Conservation (phyloP, 1,284 basidiomycete genomes). For the Ganoderma lingzhi region DNA sequence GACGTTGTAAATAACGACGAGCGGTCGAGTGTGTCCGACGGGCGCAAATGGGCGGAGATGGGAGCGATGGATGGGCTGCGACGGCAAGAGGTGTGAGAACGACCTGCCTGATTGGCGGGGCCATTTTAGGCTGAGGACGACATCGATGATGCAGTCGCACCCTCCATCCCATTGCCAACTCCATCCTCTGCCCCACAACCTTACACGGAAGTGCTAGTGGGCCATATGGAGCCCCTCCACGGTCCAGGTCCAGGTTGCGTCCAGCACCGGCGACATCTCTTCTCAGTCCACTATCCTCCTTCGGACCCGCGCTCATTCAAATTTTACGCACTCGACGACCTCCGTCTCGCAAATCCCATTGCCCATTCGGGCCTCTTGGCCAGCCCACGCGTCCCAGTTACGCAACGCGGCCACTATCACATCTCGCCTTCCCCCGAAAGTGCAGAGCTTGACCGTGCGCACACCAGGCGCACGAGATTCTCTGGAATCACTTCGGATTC, state of each 20-base stretch:
- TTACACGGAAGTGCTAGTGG: neutral
- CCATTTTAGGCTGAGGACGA: slow-evolving; percentile 14
- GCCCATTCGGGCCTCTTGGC: slow-evolving; percentile 5
- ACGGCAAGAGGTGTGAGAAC: slow-evolving; percentile 27
- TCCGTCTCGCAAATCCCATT: neutral
- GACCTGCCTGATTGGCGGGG: slow-evolving; percentile 27
- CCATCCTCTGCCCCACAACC: slow-evolving; percentile 3
- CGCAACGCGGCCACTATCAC: neutral
- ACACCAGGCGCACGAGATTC: slow-evolving; percentile 25
- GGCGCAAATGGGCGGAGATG: slow-evolving; percentile 8
- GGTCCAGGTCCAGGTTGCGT: neutral
- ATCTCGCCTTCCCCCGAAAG: neutral
- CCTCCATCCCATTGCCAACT: neutral
- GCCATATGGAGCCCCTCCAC: neutral
- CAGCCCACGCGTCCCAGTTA: neutral
- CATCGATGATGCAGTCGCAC: slow-evolving; percentile 10
- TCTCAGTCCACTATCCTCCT: neutral
- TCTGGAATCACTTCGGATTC: slow-evolving; percentile 33
- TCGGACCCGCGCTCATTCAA: slow-evolving; percentile 7
- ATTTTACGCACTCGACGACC: neutral
- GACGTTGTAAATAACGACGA: slow-evolving; percentile 5
- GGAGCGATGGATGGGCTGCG: slow-evolving; percentile 11
- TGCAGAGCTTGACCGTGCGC: slow-evolving; percentile 15
- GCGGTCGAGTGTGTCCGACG: neutral
- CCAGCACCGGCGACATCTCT: slow-evolving; percentile 2